Evolutionary conservation across 2,329 filamentous ascomycete genomes (phyloP).

Genomic region (Colletotrichum sp.): DNA sequence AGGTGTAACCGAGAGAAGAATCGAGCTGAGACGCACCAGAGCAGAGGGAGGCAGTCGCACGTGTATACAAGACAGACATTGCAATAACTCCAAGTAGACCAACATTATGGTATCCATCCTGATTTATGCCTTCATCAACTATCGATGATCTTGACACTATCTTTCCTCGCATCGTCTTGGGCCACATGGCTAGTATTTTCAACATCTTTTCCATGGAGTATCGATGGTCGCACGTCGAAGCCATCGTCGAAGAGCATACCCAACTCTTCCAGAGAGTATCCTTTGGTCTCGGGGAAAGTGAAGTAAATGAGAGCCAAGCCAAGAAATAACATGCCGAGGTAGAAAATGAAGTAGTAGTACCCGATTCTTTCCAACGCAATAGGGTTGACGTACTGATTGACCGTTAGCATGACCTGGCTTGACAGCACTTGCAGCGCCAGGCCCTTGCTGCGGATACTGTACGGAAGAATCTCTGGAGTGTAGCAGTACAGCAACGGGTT

Average conservation of each 20-base stretch:
- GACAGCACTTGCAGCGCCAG: not conserved
- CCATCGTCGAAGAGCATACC: not conserved
- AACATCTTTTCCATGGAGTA: not conserved
- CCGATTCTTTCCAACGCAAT: conserved; percentile 42
- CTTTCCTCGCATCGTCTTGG: not conserved
- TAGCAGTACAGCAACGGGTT: conserved; percentile 36
- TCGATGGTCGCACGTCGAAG: not conserved
- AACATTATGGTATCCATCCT: not conserved
- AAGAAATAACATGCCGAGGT: conserved; percentile 33
- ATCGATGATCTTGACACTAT: not conserved
- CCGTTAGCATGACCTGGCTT: not conserved
- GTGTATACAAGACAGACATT: not conserved
- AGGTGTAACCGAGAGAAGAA: not conserved
- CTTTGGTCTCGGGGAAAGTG: conserved; percentile 32
- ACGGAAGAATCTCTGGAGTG: conserved; percentile 30
- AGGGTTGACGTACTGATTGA: conserved; percentile 43
- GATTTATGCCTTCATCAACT: not conserved
- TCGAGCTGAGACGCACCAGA: not conserved
- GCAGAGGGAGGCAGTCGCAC: not conserved
- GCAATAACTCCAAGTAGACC: not conserved
- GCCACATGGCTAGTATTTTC: not conserved
- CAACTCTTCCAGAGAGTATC: conserved; percentile 43
- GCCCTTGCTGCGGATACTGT: conserved; percentile 18
- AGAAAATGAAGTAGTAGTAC: conserved; percentile 51
- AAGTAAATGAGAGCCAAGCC: conserved; percentile 27